A percentile compares a stretch with the other conserved stretches of the same genome.
Evolutionary conservation across 176 grass and related monocot species (phyloP).

Genomic region (Musa schizocarpa): DNA sequence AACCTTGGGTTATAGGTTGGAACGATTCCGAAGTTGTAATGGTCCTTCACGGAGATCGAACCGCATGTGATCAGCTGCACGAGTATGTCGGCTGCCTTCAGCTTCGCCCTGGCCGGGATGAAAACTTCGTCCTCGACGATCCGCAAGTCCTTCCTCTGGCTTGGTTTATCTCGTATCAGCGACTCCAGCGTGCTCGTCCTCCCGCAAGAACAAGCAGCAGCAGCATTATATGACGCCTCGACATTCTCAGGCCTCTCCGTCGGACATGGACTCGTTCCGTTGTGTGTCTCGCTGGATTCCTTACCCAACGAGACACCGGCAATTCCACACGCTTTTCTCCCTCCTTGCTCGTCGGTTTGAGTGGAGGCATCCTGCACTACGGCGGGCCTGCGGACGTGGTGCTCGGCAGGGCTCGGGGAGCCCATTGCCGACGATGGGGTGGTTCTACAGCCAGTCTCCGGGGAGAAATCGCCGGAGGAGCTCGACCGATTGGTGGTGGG

Average conservation of each 20-base stretch:
- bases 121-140: conserved; percentile 47
- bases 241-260: conserved; percentile 24
- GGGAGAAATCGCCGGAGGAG: conserved; percentile 12
- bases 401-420: conserved; percentile 44
- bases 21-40: conserved; percentile 59
- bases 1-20: conserved; percentile 68
- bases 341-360: conserved; percentile 59
- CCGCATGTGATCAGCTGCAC: conserved; percentile 86
- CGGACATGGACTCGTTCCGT: neutral
- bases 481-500: conserved; percentile 1
- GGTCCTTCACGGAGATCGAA: conserved; percentile 65
- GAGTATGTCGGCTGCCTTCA: conserved; percentile 72
- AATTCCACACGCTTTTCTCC: conserved; percentile 13
- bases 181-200: conserved; percentile 74
- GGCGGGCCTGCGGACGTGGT: conserved; percentile 39
- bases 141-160: conserved; percentile 52
- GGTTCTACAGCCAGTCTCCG: conserved; percentile 10
- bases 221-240: conserved; percentile 21
- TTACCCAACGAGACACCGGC: conserved; percentile 26
- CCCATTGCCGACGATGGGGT: conserved; percentile 40
- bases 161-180: conserved; percentile 67
- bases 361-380: conserved; percentile 73
- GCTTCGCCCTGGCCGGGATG: conserved; percentile 34
- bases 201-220: conserved; percentile 25
- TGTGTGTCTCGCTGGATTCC: conserved; percentile 36